Conservation (phyloP, 768 basidiomycete species). For the Chalciporus piperatus region DNA sequence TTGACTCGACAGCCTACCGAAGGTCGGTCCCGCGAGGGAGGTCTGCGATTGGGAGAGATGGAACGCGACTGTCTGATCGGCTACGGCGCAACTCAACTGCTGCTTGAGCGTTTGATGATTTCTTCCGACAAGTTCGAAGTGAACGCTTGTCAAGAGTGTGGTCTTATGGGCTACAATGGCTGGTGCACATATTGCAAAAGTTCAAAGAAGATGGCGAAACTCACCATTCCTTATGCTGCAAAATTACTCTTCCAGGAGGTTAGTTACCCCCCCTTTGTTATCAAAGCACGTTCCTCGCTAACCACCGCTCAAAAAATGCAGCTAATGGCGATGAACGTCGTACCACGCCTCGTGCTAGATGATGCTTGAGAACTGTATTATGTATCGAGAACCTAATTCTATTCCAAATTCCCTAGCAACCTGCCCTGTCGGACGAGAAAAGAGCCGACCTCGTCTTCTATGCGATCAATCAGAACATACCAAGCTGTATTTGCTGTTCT, state of each 20-base stretch:
- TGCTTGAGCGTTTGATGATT: slow-evolving; percentile 97
- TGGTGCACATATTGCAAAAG: slow-evolving; percentile 99
- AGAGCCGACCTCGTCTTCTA: neutral
- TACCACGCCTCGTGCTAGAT: slow-evolving; percentile 84
- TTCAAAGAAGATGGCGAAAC: slow-evolving; percentile 91
- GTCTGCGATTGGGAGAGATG: slow-evolving; percentile 97
- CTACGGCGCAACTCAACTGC: slow-evolving; percentile 95
- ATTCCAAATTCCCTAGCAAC: slow-evolving; percentile 3
- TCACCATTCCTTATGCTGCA: slow-evolving; percentile 95
- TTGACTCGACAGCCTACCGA: slow-evolving; percentile 98
- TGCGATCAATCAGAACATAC: neutral
- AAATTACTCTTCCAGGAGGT: slow-evolving; percentile 92
- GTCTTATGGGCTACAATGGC: slow-evolving; percentile 90
- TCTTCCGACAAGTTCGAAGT: slow-evolving; percentile 98
- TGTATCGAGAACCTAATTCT: neutral
- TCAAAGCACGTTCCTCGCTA: slow-evolving; percentile 1
- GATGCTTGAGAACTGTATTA: slow-evolving; percentile 50
- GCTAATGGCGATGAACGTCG: slow-evolving; percentile 97
- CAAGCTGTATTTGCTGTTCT: slow-evolving; percentile 14
- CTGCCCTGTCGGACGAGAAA: slow-evolving; percentile 4
- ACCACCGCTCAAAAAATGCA: slow-evolving; percentile 29
- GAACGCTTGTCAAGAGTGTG: slow-evolving; percentile 92
- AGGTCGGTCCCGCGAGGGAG: slow-evolving; percentile 96
- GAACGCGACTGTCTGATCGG: slow-evolving; percentile 98
- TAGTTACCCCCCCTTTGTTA: slow-evolving; percentile 17